A percentile compares a stretch with the other conserved stretches of the same genome.
These are phyloP conservation scores for Chrysanthemum seticuspe DNA, from an alignment of 129 eudicot genomes.

Conservation along the genomic window DNA sequence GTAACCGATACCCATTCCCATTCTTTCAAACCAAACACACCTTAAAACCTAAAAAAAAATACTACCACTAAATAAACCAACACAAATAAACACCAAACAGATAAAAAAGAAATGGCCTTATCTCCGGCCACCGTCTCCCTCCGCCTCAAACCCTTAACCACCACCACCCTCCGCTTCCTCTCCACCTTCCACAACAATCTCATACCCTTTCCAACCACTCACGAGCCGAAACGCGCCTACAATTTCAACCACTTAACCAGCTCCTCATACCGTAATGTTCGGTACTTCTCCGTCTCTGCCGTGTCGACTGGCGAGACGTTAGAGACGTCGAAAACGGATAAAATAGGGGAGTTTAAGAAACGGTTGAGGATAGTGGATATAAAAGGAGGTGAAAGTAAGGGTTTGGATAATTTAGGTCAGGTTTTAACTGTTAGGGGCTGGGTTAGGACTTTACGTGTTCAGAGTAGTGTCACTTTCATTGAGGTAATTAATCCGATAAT, in stretches of 20 bases:
- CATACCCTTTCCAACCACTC: constrained; percentile 21
- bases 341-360: constrained; percentile 60
- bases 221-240: constrained; percentile 29
- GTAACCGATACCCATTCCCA: too few species aligned
- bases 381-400: constrained; percentile 77
- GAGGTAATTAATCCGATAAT: constrained; percentile 48
- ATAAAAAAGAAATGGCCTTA: constrained; percentile 31
- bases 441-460: constrained; percentile 84
- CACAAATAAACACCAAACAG: too few species aligned
- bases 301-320: constrained; percentile 45
- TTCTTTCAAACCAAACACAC: too few species aligned
- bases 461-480: constrained; percentile 91
- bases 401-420: constrained; percentile 64
- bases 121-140: constrained; percentile 67
- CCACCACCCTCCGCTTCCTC: constrained; percentile 55
- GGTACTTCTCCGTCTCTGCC: constrained; percentile 38
- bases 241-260: constrained; percentile 22
- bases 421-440: constrained; percentile 73
- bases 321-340: constrained; percentile 33
- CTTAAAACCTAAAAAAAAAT: too few species aligned
- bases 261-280: not conserved
- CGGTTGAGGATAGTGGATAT: constrained; percentile 67
- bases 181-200: constrained; percentile 36
- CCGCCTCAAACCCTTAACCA: constrained; percentile 47
- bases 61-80: too few species aligned